Percentiles rank a stretch among this genome's conserved stretches.
Conservation (phyloP, 805 yeast genomes). For the Nakazawaea molendinolei region DNA sequence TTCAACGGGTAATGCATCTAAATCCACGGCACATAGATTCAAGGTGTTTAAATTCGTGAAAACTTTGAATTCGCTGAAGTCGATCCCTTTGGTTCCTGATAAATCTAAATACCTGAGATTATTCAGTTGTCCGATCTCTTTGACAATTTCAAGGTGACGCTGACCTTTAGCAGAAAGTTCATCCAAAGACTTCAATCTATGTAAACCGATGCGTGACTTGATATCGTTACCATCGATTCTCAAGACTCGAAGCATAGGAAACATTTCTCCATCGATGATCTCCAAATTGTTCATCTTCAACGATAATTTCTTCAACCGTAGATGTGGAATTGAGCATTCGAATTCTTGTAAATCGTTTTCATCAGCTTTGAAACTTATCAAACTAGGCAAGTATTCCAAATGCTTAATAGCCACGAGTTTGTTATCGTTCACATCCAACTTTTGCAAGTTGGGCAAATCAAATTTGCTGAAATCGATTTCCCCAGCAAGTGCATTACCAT, state of each 20-base stretch:
- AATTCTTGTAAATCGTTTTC: slow-evolving; percentile 31
- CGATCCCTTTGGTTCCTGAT: slow-evolving; percentile 27
- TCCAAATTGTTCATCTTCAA: slow-evolving; percentile 31
- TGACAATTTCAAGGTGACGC: slow-evolving; percentile 13
- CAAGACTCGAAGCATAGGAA: slow-evolving; percentile 35
- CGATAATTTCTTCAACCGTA: slow-evolving; percentile 29
- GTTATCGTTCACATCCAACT: slow-evolving; percentile 37
- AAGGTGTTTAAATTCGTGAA: slow-evolving; percentile 33
- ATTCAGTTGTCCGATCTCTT: slow-evolving; percentile 17
- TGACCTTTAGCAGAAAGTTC: slow-evolving; percentile 38
- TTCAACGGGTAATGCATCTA: slow-evolving; percentile 30
- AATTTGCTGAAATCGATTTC: slow-evolving; percentile 28
- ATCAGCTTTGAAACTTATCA: slow-evolving; percentile 34
- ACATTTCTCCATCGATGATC: slow-evolving; percentile 24
- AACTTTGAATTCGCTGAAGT: slow-evolving; percentile 11
- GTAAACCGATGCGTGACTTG: slow-evolving; percentile 18
- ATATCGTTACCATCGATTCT: slow-evolving; percentile 37
- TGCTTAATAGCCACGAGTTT: slow-evolving; percentile 27
- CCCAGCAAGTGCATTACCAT: slow-evolving; percentile 35
- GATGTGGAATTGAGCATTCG: slow-evolving; percentile 16
- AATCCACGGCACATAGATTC: slow-evolving; percentile 40
- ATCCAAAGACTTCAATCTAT: slow-evolving; percentile 27
- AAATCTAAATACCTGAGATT: slow-evolving; percentile 30
- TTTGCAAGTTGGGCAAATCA: slow-evolving; percentile 34
- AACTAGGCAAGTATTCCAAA: slow-evolving; percentile 27